Evolutionary conservation across 805 yeast genomes (phyloP).

Genomic region (Blastobotrys terrestris): DNA sequence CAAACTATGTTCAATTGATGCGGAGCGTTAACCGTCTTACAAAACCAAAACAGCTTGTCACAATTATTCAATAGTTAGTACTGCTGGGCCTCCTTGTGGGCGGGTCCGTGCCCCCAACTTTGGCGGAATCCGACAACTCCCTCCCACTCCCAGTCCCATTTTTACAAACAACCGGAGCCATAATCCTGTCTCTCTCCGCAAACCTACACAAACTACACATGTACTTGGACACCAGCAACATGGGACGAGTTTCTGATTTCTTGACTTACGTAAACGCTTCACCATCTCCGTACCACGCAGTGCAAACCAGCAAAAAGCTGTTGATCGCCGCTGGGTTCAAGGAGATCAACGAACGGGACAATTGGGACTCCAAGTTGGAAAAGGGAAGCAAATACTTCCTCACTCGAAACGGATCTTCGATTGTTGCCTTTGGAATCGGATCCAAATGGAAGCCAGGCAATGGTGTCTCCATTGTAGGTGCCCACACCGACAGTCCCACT

Average conservation of each 20-base stretch:
- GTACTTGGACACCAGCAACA: not conserved
- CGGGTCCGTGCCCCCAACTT: no score
- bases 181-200: no score
- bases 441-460: slow-evolving; percentile 65
- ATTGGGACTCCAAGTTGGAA: slow-evolving; percentile 55
- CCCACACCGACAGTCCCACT: slow-evolving; percentile 94
- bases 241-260: slow-evolving; percentile 39
- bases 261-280: slow-evolving; percentile 72
- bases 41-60: no score
- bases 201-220: not conserved
- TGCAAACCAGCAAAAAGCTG: slow-evolving; percentile 52
- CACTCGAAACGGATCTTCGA: slow-evolving; percentile 83
- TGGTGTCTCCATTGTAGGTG: slow-evolving; percentile 85
- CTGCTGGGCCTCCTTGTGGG: no score
- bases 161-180: no score
- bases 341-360: slow-evolving; percentile 63
- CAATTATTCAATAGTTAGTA: no score
- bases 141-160: no score
- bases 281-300: slow-evolving; percentile 95
- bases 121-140: no score
- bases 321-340: slow-evolving; percentile 59
- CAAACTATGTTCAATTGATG: no score
- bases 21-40: no score
- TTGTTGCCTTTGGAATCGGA: slow-evolving; percentile 84
- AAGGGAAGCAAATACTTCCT: slow-evolving; percentile 70